Percentiles rank a stretch among this genome's conserved stretches.
These are phyloP conservation scores for Exophiala xenobiotica DNA, from an alignment of 2,329 filamentous ascomycete species.

Conservation along the genomic window DNA sequence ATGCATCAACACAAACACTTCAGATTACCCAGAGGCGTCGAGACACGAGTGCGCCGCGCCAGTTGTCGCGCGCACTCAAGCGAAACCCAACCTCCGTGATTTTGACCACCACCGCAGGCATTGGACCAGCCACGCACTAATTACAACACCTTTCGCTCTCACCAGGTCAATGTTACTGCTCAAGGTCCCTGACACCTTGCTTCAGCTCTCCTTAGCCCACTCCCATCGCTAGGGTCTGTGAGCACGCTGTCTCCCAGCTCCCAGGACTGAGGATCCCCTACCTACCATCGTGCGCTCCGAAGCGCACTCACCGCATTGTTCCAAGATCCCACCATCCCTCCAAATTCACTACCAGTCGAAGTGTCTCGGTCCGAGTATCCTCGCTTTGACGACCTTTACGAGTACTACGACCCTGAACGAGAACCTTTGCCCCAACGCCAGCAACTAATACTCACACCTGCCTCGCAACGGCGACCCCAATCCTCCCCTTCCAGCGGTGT, in stretches of 20 bases:
- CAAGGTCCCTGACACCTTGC: slow-evolving; percentile 11
- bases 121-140: slow-evolving; percentile 25
- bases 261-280: slow-evolving; percentile 6
- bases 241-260: not conserved
- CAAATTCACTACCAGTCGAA: slow-evolving; percentile 28
- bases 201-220: slow-evolving; percentile 17
- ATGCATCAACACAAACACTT: slow-evolving; percentile 5
- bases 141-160: slow-evolving; percentile 12
- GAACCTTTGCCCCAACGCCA: slow-evolving; percentile 28
- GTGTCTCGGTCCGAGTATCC: slow-evolving; percentile 38
- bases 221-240: slow-evolving; percentile 4
- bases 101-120: slow-evolving; percentile 10
- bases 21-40: not conserved
- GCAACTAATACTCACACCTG: slow-evolving; percentile 26
- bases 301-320: slow-evolving; percentile 23
- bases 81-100: slow-evolving; percentile 27
- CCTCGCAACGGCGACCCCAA: slow-evolving; percentile 35
- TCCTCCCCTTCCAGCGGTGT: slow-evolving; percentile 54
- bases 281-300: slow-evolving; percentile 17
- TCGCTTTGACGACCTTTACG: slow-evolving; percentile 55
- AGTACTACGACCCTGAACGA: slow-evolving; percentile 48
- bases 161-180: slow-evolving; percentile 21
- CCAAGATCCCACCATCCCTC: slow-evolving; percentile 12
- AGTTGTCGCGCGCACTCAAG: slow-evolving; percentile 10
- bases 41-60: slow-evolving; percentile 16